These are phyloP conservation scores for Coprinopsis marcescibilis DNA, from an alignment of 768 basidiomycete genomes.

Conservation along the genomic window DNA sequence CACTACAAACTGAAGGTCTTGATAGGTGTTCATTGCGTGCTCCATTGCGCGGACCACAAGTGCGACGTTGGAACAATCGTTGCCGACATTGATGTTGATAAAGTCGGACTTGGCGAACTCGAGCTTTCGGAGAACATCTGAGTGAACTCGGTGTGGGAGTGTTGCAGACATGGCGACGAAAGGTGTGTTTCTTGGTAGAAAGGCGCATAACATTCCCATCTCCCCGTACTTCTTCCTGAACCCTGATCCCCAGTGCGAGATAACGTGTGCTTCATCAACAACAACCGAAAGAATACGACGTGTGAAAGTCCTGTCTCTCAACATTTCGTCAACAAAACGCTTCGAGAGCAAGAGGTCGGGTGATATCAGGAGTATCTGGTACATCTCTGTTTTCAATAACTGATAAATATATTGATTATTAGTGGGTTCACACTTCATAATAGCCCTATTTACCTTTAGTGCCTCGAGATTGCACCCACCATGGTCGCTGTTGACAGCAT, in stretches of 20 bases:
- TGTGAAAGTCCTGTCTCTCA: constrained; percentile 19
- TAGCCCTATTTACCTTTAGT: constrained; percentile 18
- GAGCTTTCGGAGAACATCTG: constrained; percentile 23
- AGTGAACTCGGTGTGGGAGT: constrained; percentile 19
- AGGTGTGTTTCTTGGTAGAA: constrained; percentile 23
- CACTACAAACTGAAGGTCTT: constrained; percentile 29
- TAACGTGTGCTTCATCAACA: constrained; percentile 31
- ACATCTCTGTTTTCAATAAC: constrained; percentile 14
- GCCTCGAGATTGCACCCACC: constrained; percentile 22
- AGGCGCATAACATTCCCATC: constrained; percentile 23
- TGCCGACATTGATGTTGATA: constrained; percentile 21
- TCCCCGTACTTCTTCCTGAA: constrained; percentile 27
- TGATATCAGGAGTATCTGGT: constrained; percentile 27
- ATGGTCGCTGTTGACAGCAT: constrained; percentile 26
- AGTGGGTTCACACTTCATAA: not conserved
- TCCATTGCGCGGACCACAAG: constrained; percentile 28
- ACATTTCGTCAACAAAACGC: constrained; percentile 20
- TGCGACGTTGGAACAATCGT: constrained; percentile 29
- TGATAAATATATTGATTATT: constrained; percentile 16
- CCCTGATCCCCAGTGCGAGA: constrained; percentile 30
- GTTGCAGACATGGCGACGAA: constrained; percentile 31
- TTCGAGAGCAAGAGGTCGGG: constrained; percentile 27
- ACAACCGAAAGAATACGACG: constrained; percentile 21
- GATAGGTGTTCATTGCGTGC: constrained; percentile 25
- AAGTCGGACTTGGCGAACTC: constrained; percentile 17